Evolutionary conservation across 129 eudicot genomes (phyloP), one percentile per base, ranked within the genome.

Genomic region (Oenanthe sinensis): DNA sequence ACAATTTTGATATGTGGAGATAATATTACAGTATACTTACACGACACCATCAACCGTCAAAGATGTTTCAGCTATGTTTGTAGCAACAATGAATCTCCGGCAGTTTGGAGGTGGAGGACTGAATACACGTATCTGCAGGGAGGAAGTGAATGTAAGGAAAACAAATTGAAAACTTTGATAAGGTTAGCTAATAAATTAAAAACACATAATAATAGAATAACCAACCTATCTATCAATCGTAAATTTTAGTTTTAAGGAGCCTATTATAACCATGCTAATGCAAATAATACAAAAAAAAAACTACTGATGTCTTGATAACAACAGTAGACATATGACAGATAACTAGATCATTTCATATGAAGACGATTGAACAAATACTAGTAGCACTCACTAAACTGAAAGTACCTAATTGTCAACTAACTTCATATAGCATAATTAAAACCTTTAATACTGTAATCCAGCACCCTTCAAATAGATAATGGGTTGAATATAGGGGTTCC

Each of bases 11-110:
- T 48, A 13, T 55, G 65, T 22, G 10, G 28, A 55, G 42, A 39
- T 39, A 8, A 78, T 46, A 73, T 47, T 48, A 72, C 55, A 71
- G 77, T 77, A 22, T 75, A 26, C 97, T 93, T 87, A 95, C 94
- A 87, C 98, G 71, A 95, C 98, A 79, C 98, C 97, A 75, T 95
- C 98, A 63, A 95, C 98, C 37, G 98, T 95, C 96, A 95, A 85
- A 82, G 98, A 95, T 42, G 98, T 95, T 85, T 95, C 98, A 76
- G 98, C 98, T 73, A 95, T 91, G 82, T 95, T 95, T 75, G 98
- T 95, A 28, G 98, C 87, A 85, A 95, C 97, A 81, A 95, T 95
- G 50, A 95, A 88, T 47, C 98, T 90, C 87, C 98, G 85, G 82
- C 98, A 95, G 76, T 95, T 88, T 74, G 92, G 90, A 78, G 98